These are phyloP conservation scores for Phytophthora fragariaefolia DNA, from an alignment of 352 stramenopile genomes.

Conservation along the genomic window DNA sequence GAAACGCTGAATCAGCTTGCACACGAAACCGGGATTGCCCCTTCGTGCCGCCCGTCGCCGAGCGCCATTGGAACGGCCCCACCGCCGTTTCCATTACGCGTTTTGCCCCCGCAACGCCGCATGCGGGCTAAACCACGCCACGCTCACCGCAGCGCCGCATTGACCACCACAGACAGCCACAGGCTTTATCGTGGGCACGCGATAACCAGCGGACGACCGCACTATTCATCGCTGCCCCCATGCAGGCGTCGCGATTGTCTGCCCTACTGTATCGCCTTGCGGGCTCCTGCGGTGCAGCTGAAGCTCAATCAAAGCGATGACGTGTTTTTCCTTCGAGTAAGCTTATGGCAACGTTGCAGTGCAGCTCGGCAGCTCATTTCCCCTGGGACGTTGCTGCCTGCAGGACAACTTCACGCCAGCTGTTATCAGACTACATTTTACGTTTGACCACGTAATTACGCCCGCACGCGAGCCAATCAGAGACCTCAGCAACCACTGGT, in stretches of 20 bases:
- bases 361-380: no score
- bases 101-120: neutral
- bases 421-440: neutral
- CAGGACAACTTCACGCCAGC: neutral
- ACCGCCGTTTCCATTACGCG: constrained; percentile 1
- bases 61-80: constrained; percentile 16
- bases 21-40: constrained; percentile 23
- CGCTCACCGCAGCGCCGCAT: neutral
- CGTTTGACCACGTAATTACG: constrained; percentile 25
- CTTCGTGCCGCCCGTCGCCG: constrained; percentile 11
- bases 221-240: no score
- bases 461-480: constrained; percentile 14
- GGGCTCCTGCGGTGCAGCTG: no score
- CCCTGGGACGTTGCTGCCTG: neutral
- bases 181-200: no score
- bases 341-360: no score
- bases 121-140: neutral
- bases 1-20: constrained; percentile 38
- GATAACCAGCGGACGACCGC: no score
- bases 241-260: no score
- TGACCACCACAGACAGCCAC: no score
- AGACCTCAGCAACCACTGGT: constrained; percentile 22
- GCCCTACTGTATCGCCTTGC: no score
- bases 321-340: no score
- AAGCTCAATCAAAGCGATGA: no score